These are phyloP conservation scores for Fusarium sp. DNA, from an alignment of 2,329 filamentous ascomycete genomes.

Conservation along the genomic window DNA sequence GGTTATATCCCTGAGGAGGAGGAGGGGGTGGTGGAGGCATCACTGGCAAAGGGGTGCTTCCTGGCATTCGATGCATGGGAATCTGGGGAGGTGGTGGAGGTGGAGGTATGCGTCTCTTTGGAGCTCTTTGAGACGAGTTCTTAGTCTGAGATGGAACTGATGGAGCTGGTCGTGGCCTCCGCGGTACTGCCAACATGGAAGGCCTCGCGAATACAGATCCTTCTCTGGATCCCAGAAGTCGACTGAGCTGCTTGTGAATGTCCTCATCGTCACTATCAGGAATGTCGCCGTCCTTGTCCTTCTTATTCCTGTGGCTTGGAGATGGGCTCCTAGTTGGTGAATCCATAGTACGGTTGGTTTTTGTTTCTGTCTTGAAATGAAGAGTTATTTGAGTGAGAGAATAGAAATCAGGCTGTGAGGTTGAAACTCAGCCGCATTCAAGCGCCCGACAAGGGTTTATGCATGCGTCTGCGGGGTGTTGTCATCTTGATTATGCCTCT, in stretches of 20 bases:
- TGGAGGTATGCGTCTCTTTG: background rate
- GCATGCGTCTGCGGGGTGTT: background rate
- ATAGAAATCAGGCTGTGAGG: background rate
- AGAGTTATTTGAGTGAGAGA: background rate
- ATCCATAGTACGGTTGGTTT: background rate
- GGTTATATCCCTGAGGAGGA: too few relatives aligned
- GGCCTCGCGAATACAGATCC: background rate
- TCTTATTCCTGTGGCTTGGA: background rate
- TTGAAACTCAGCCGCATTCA: background rate
- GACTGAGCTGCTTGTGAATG: background rate
- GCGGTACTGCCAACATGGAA: background rate
- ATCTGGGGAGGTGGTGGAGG: rapidly evolving
- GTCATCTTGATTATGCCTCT: background rate
- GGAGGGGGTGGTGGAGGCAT: background rate
- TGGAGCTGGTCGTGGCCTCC: background rate
- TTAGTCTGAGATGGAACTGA: background rate
- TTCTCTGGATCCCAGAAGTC: background rate
- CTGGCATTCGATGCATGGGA: background rate
- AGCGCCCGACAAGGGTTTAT: background rate
- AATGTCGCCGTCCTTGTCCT: background rate
- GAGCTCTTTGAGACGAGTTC: background rate
- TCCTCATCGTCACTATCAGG: background rate
- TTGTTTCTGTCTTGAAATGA: background rate
- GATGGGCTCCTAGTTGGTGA: background rate
- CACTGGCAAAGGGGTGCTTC: background rate